Percentiles rank a stretch among this genome's conserved stretches.
These are phyloP conservation scores for Monosporascus sp. DNA, from an alignment of 2,329 filamentous ascomycete species.

Conservation along the genomic window DNA sequence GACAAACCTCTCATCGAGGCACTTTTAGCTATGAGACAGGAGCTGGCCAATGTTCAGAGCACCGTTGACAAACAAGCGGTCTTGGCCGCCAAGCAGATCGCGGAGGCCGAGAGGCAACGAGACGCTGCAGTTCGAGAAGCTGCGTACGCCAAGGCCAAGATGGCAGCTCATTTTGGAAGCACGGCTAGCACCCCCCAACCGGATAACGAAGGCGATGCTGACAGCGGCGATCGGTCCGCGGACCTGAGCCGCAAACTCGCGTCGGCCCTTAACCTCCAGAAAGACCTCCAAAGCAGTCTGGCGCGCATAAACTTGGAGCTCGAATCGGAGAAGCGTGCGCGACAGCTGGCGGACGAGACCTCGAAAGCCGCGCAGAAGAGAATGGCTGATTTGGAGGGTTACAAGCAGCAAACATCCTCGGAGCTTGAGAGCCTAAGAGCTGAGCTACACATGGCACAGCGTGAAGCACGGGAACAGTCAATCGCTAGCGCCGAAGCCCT, in stretches of 20 bases:
- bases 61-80: slow-evolving; percentile 86
- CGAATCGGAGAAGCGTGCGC: slow-evolving; percentile 73
- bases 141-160: slow-evolving; percentile 87
- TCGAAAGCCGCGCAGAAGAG: slow-evolving; percentile 76
- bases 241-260: slow-evolving; percentile 82
- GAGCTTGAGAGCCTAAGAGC: slow-evolving; percentile 83
- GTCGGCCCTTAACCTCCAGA: slow-evolving; percentile 70
- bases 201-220: slow-evolving; percentile 55
- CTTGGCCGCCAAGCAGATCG: slow-evolving; percentile 80
- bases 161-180: slow-evolving; percentile 71
- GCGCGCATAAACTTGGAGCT: slow-evolving; percentile 66
- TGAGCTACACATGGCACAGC: slow-evolving; percentile 76
- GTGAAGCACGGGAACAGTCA: slow-evolving; percentile 73
- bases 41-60: slow-evolving; percentile 82
- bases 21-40: slow-evolving; percentile 82
- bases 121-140: slow-evolving; percentile 94
- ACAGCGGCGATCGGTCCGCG: slow-evolving; percentile 52
- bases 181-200: slow-evolving; percentile 55
- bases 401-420: slow-evolving; percentile 74
- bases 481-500: slow-evolving; percentile 73
- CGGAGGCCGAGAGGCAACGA: slow-evolving; percentile 89
- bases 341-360: slow-evolving; percentile 84
- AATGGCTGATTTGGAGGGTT: slow-evolving; percentile 76
- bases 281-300: slow-evolving; percentile 72
- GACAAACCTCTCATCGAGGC: slow-evolving; percentile 91